Evolutionary conservation across 1,284 basidiomycete genomes (phyloP).

Genomic region (Stygiomarasmius scandens): DNA sequence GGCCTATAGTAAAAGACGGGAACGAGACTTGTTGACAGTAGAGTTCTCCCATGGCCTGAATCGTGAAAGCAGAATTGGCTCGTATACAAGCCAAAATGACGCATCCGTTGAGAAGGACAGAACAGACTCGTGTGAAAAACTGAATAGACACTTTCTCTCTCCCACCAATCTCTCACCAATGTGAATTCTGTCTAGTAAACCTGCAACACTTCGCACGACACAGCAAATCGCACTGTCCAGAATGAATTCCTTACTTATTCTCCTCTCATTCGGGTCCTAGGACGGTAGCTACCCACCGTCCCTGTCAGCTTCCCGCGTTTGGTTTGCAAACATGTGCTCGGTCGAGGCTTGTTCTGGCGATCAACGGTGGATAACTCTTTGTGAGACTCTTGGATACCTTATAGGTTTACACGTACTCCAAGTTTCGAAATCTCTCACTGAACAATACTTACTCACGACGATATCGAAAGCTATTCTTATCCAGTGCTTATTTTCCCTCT

Average conservation of each 20-base stretch:
- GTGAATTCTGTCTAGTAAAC: not conserved
- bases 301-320: not conserved
- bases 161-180: not conserved
- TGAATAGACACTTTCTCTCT: constrained; percentile 2
- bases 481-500: not conserved
- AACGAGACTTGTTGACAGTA: not conserved
- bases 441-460: not conserved
- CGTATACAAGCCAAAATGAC: not conserved
- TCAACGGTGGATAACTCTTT: not conserved
- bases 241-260: no score
- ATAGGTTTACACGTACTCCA: not conserved
- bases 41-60: constrained; percentile 4
- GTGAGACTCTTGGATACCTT: not conserved
- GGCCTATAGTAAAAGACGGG: not conserved
- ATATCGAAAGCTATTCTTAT: not conserved
- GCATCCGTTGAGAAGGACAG: not conserved
- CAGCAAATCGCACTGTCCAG: not conserved
- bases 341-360: not conserved
- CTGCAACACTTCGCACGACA: constrained; percentile 2
- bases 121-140: not conserved
- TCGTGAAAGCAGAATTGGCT: constrained; percentile 6
- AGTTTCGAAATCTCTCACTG: not conserved
- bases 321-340: not conserved
- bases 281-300: not conserved
- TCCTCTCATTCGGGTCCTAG: not conserved